Conservation (phyloP, 805 yeast species). For the Lachancea mirantina region DNA sequence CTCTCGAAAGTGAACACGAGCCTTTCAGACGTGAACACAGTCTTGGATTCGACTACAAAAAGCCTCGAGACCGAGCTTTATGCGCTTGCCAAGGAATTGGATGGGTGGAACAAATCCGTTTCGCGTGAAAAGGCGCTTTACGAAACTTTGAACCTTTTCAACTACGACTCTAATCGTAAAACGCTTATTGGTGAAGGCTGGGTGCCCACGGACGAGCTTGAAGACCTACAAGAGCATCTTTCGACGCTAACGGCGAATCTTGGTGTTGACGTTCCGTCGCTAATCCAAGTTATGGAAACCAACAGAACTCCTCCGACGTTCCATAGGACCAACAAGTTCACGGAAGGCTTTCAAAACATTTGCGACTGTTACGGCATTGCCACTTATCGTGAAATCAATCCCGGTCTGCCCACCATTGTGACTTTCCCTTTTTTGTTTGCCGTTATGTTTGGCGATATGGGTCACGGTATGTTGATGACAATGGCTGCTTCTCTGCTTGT, state of each 20-base stretch:
- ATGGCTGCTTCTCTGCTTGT: conserved; percentile 51
- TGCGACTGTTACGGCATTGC: conserved; percentile 76
- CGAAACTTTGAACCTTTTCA: conserved; percentile 55
- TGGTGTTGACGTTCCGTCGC: conserved; percentile 35
- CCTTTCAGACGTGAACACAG: conserved; percentile 43
- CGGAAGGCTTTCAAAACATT: conserved; percentile 60
- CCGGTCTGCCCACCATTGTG: conserved; percentile 66
- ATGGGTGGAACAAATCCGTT: conserved; percentile 48
- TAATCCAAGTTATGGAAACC: conserved; percentile 55
- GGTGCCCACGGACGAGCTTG: conserved; percentile 55
- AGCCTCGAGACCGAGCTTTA: conserved; percentile 59
- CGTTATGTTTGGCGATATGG: conserved; percentile 77
- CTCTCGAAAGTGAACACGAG: conserved; percentile 34
- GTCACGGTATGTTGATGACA: conserved; percentile 62
- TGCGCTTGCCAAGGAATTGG: conserved; percentile 55
- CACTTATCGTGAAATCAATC: conserved; percentile 66
- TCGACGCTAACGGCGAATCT: conserved; percentile 32
- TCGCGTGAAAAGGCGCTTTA: conserved; percentile 53
- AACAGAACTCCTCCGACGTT: conserved; percentile 65
- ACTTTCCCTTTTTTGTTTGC: conserved; percentile 82
- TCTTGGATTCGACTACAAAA: conserved; percentile 41
- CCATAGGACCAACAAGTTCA: conserved; percentile 63
- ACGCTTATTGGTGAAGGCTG: conserved; percentile 69
- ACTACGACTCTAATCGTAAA: conserved; percentile 58
- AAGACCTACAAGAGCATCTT: conserved; percentile 38